Conservation (phyloP, 2,329 filamentous ascomycete species). For the Aspergillus felis region DNA sequence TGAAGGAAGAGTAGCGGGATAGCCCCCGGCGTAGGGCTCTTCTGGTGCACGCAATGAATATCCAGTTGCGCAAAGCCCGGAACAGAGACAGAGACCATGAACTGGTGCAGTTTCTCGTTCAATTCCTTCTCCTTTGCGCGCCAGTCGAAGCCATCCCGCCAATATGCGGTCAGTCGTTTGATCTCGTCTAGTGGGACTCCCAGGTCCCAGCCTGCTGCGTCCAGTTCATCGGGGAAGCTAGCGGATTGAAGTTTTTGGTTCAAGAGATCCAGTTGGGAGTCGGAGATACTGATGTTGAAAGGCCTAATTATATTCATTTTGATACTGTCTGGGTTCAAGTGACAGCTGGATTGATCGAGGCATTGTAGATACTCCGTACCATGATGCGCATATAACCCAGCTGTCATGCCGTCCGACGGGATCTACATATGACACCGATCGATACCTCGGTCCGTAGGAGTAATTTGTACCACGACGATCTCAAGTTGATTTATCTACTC, state of each 20-base stretch:
- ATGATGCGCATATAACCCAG: not conserved
- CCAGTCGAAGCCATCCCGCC: constrained; percentile 60
- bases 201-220: constrained; percentile 52
- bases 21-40: constrained; percentile 47
- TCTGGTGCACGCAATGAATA: constrained; percentile 63
- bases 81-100: constrained; percentile 50
- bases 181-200: constrained; percentile 59
- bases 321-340: not conserved
- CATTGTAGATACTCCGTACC: not conserved
- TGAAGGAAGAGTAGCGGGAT: constrained; percentile 67
- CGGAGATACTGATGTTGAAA: constrained; percentile 51
- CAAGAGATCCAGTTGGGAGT: constrained; percentile 51
- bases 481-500: not conserved
- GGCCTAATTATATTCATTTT: constrained; percentile 23
- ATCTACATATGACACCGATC: not conserved
- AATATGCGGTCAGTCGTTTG: constrained; percentile 55
- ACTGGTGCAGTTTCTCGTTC: constrained; percentile 58
- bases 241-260: constrained; percentile 53
- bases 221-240: constrained; percentile 56
- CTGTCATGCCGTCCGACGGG: not conserved
- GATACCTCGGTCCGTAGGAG: not conserved
- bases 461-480: not conserved
- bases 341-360: not conserved
- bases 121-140: constrained; percentile 54
- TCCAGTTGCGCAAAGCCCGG: constrained; percentile 58